phyloP scores from a whole-genome alignment of 306 rosid genomes.

The Castanea sativa region DNA sequence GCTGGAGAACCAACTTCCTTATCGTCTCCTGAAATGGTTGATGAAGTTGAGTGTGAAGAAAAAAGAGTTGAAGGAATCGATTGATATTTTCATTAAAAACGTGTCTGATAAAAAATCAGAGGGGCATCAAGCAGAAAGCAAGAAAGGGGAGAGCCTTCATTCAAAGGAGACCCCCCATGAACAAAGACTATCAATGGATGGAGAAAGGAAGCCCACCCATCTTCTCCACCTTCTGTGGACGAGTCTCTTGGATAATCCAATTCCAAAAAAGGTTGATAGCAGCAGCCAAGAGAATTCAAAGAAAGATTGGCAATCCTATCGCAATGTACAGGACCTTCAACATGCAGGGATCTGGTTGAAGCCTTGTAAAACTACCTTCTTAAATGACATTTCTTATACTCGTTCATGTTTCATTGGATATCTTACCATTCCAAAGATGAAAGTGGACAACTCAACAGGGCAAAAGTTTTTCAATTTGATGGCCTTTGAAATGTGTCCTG shows the following conservation, averaged over 20 bases:
- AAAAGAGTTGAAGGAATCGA: background rate
- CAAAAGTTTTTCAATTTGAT: conserved; percentile 20
- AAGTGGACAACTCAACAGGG: conserved; percentile 11
- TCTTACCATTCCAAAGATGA: conserved; percentile 12
- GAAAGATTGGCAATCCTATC: background rate
- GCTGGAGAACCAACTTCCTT: conserved; percentile 30
- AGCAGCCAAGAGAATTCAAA: no score
- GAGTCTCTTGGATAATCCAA: background rate
- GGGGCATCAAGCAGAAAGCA: no score
- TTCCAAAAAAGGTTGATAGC: no score
- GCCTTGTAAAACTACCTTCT: background rate
- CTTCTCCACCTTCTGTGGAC: conserved; percentile 13
- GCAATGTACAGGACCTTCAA: conserved; percentile 18
- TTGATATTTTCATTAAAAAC: background rate
- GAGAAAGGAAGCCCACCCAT: background rate
- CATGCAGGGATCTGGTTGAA: conserved; percentile 7
- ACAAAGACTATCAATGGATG: background rate
- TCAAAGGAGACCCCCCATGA: no score
- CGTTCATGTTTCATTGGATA: background rate
- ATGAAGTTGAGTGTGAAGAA: background rate
- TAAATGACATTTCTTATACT: conserved; percentile 5
- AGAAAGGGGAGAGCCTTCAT: no score
- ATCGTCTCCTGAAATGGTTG: conserved; percentile 6
- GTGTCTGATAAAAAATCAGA: no score
- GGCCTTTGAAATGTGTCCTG: conserved; percentile 29